Evolutionary conservation across 2,329 filamentous ascomycete genomes (phyloP).

Genomic region (Knoxdaviesia capensis): DNA sequence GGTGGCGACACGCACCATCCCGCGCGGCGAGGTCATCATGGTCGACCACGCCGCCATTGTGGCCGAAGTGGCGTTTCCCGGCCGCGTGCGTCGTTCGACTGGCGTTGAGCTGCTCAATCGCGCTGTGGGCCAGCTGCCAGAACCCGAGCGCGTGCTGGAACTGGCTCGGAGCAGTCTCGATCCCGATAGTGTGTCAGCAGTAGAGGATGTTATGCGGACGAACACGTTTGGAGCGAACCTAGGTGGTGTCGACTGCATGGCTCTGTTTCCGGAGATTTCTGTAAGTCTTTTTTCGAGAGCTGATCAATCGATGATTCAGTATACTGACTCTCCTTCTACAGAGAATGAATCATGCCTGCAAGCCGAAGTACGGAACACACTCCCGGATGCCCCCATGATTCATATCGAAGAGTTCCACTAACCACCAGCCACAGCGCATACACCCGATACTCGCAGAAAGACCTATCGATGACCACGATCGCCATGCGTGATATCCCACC

Average conservation of each 20-base stretch:
- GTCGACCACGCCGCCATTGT: constrained; percentile 14
- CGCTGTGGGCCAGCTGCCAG: constrained; percentile 11
- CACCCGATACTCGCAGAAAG: constrained; percentile 8
- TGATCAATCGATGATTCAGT: not conserved
- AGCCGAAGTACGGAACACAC: constrained; percentile 9
- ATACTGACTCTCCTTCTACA: constrained; percentile 1
- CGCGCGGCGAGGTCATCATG: constrained; percentile 15
- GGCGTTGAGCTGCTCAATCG: constrained; percentile 12
- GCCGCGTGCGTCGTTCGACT: constrained; percentile 8
- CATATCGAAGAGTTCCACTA: not conserved
- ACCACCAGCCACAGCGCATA: constrained; percentile 7
- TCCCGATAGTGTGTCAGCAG: constrained; percentile 7
- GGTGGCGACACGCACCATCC: constrained; percentile 13
- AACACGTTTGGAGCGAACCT: constrained; percentile 14
- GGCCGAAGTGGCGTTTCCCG: constrained; percentile 12
- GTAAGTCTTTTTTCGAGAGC: constrained; percentile 5
- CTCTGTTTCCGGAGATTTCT: constrained; percentile 9
- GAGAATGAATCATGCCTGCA: constrained; percentile 10
- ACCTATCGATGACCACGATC: constrained; percentile 9
- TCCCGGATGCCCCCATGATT: too few species aligned
- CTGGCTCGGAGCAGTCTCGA: constrained; percentile 11
- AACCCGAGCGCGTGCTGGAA: constrained; percentile 9
- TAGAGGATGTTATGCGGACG: constrained; percentile 16
- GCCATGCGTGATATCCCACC: constrained; percentile 9
- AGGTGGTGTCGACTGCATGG: constrained; percentile 7